A percentile compares a stretch with the other conserved stretches of the same genome.
These are phyloP conservation scores for Sarocladium strictum DNA, from an alignment of 2,329 filamentous ascomycete genomes.

Conservation along the genomic window DNA sequence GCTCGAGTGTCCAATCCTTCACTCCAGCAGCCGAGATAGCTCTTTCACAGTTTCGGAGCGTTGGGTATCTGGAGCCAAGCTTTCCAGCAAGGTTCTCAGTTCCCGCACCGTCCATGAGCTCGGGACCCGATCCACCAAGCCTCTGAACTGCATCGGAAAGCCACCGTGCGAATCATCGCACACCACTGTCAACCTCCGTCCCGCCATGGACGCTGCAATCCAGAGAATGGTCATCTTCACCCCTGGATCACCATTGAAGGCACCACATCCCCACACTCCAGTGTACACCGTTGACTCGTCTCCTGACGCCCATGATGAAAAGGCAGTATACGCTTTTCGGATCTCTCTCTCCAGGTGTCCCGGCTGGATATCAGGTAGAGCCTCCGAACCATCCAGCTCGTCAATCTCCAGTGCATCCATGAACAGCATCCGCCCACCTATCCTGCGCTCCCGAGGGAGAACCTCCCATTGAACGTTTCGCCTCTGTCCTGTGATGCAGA, in stretches of 20 bases:
- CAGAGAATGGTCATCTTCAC: constrained; percentile 25
- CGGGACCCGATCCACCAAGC: constrained; percentile 14
- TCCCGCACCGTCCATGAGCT: constrained; percentile 4
- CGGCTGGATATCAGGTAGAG: constrained; percentile 19
- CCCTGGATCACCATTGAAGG: constrained; percentile 26
- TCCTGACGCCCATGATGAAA: constrained; percentile 16
- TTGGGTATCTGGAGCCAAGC: not conserved
- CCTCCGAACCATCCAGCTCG: constrained; percentile 14
- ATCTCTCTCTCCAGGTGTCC: constrained; percentile 24
- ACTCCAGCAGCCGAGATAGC: too few relatives aligned
- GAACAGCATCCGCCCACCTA: constrained; percentile 24
- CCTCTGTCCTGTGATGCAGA: constrained; percentile 22
- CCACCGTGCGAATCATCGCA: constrained; percentile 13
- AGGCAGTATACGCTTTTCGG: constrained; percentile 22
- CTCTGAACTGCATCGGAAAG: constrained; percentile 14
- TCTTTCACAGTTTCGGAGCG: constrained; percentile 2
- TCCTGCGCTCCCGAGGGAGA: constrained; percentile 10
- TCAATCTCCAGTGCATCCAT: constrained; percentile 33
- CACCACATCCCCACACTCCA: constrained; percentile 29
- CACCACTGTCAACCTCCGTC: constrained; percentile 15
- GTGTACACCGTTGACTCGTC: constrained; percentile 16
- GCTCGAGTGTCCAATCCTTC: too few relatives aligned
- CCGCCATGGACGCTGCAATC: constrained; percentile 23
- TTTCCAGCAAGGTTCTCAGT: not conserved
- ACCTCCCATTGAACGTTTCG: constrained; percentile 21